A percentile compares a stretch with the other conserved stretches of the same genome.
phyloP scores from a whole-genome alignment of 148 eudicot genomes.

The Fagopyrum esculentum region DNA sequence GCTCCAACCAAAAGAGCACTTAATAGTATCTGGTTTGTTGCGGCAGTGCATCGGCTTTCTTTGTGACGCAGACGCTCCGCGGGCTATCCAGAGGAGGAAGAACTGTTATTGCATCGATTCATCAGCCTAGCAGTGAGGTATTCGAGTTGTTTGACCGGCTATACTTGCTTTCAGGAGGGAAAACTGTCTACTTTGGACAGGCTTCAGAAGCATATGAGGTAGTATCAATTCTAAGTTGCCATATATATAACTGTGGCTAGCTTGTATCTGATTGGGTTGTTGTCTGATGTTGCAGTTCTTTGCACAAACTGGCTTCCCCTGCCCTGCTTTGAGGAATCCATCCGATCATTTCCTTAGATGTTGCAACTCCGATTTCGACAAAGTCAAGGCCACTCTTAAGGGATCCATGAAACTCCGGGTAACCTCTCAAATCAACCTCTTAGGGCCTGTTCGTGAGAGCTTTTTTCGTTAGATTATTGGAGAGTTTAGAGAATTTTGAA shows the following conservation, averaged over 20 bases:
- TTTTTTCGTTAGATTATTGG: too few species aligned
- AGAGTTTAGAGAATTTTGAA: too few species aligned
- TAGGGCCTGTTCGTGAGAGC: too few species aligned
- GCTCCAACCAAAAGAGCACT: too few species aligned
- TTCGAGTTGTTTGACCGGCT: constrained; percentile 92
- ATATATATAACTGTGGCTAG: not conserved
- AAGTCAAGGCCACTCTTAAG: constrained; percentile 90
- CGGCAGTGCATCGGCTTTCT: constrained; percentile 90
- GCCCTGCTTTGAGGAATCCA: constrained; percentile 91
- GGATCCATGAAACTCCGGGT: constrained; percentile 98
- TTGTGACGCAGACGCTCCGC: constrained; percentile 82
- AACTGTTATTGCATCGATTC: constrained; percentile 92
- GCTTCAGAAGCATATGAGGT: constrained; percentile 95
- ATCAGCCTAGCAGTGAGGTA: constrained; percentile 99
- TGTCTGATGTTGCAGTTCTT: constrained; percentile 59
- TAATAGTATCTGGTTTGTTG: too few species aligned
- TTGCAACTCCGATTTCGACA: constrained; percentile 89
- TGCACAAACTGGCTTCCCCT: constrained; percentile 93
- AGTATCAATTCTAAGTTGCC: not conserved
- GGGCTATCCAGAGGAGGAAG: constrained; percentile 86
- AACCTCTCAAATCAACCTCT: not conserved
- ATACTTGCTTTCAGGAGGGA: constrained; percentile 91
- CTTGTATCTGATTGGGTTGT: not conserved
- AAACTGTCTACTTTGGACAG: constrained; percentile 87
- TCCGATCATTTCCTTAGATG: constrained; percentile 97